These are phyloP conservation scores for Dacryopinax spathularia DNA, from an alignment of 768 basidiomycete genomes.

Conservation along the genomic window DNA sequence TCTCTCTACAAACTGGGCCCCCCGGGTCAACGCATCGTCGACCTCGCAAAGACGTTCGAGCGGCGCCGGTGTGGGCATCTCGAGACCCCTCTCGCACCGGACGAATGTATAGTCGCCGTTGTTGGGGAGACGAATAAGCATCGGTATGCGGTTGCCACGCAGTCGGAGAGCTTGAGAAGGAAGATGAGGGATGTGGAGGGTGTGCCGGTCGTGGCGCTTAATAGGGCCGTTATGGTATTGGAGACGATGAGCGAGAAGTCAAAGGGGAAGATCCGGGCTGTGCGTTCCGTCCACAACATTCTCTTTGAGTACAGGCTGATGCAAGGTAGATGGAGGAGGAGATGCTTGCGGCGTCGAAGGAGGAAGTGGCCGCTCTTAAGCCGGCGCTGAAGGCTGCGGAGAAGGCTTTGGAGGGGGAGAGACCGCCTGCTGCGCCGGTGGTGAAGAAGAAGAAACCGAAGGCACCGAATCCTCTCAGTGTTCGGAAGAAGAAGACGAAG, in stretches of 20 bases:
- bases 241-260: slow-evolving; percentile 69
- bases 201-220: slow-evolving; percentile 81
- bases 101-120: slow-evolving; percentile 69
- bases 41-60: slow-evolving; percentile 87
- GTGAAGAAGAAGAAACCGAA: slow-evolving; percentile 60
- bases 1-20: slow-evolving; percentile 79
- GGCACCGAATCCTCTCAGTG: slow-evolving; percentile 80
- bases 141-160: slow-evolving; percentile 79
- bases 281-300: neutral
- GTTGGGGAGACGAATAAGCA: slow-evolving; percentile 85
- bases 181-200: slow-evolving; percentile 62
- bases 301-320: slow-evolving; percentile 1
- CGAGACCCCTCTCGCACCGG: slow-evolving; percentile 58
- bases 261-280: slow-evolving; percentile 43
- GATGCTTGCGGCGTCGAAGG: slow-evolving; percentile 36
- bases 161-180: slow-evolving; percentile 56
- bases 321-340: slow-evolving; percentile 46
- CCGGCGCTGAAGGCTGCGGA: slow-evolving; percentile 12
- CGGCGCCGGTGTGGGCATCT: slow-evolving; percentile 89
- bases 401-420: slow-evolving; percentile 23
- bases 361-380: slow-evolving; percentile 36
- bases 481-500: slow-evolving; percentile 65
- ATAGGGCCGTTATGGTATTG: slow-evolving; percentile 81
- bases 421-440: slow-evolving; percentile 23
- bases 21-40: slow-evolving; percentile 55